Base-by-base conservation (phyloP, 164 flowering plant species). In the Tetrastigma voinierianum region DNA sequence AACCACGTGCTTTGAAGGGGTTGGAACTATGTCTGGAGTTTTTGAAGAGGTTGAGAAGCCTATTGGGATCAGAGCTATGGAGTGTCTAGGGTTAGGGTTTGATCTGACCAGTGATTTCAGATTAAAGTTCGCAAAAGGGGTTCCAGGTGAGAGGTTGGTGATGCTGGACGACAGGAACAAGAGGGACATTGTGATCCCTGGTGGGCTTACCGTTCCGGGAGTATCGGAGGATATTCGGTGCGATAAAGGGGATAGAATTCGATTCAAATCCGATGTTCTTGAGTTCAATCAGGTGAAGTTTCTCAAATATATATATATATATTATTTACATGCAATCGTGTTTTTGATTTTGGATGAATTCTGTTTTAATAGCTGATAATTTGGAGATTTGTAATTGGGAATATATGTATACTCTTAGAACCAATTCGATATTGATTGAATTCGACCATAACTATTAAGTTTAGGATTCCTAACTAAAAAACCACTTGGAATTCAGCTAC, bases 211-310 rank as follows among this genome's bases (percentile, higher is more conserved):
- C 2, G 66, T 86, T 52, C 72, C 43, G 0, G 79, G 75, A 4
- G 93, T 92, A 1, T 74, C 96, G 0, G 77, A 77, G 25, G 85
- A 81, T 79, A 86, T 93, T 54, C 73, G 81, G 0, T 77, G 87
- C 60, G 98, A 93, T 78, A 90, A 90, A 74, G 98, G 98, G 12
- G 98, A 93, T 60, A 72, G 84, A 17, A 77, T 85, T 55, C 78
- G 98, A 21, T 93, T 81, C 75, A 84, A 84, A 63, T 90, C 98
- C 14, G 96, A 90, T 80, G 84, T 92, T 32, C 86, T 92, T 16
- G 83, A 88, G 21, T 90, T 93, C 76, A 90, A 84, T 83, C 91
- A 89, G 93, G 98, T 87, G 15, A 16, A 14, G 8, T 11, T 9
- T 54, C 25, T 66, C 53, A 13, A 1, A n/a, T n/a, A 0, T 59